These are phyloP conservation scores for Breviolum minutum DNA, from an alignment of 73 alveolate genomes.

Conservation along the genomic window DNA sequence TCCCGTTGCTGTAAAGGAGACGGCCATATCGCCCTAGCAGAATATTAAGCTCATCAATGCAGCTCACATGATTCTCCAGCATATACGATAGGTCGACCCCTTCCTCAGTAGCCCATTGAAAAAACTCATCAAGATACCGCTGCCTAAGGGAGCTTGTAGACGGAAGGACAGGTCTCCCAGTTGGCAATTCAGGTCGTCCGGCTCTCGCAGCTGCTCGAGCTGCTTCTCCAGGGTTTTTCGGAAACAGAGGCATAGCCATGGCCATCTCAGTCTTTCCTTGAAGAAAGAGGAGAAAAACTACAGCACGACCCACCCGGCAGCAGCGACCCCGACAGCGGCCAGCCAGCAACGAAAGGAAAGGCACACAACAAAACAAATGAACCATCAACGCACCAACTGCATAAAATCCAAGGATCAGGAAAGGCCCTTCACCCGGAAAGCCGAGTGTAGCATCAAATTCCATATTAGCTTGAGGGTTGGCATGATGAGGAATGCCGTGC, in stretches of 20 bases:
- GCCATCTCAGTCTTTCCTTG: neutral
- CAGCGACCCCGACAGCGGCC: too few species aligned
- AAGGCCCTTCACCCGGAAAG: conserved; percentile 43
- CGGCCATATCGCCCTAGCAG: neutral
- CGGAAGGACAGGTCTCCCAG: neutral
- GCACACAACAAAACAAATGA: neutral
- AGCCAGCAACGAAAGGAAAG: neutral
- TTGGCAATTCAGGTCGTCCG: neutral
- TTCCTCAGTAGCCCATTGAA: neutral
- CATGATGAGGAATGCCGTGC: neutral
- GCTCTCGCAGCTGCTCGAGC: neutral
- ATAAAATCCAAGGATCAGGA: too few species aligned
- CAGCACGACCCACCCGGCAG: too few species aligned
- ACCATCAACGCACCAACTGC: neutral
- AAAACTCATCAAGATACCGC: neutral
- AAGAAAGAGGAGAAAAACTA: too few species aligned
- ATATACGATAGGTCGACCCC: neutral
- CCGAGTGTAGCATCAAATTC: conserved; percentile 2
- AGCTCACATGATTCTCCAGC: neutral
- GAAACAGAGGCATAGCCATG: neutral
- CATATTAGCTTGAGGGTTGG: too few species aligned
- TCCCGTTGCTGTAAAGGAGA: neutral
- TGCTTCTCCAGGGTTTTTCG: neutral
- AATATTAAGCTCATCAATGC: neutral
- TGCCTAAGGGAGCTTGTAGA: neutral